phyloP scores from a whole-genome alignment of 1,139 yeast species.

The Lodderomyces metapsilosis region DNA sequence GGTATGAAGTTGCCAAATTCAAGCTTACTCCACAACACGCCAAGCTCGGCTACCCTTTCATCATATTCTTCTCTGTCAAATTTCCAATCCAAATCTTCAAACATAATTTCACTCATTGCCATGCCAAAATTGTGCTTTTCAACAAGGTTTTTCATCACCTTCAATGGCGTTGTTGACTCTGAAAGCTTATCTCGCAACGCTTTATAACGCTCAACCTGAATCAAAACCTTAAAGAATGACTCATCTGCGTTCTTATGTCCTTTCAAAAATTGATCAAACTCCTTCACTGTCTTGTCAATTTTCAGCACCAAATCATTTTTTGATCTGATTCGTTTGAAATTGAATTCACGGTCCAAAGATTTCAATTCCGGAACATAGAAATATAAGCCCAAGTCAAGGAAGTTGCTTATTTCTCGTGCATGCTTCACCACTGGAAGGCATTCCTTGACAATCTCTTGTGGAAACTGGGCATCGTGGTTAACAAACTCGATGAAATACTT shows the following conservation, averaged over 20 bases:
- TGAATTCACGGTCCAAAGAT: constrained; percentile 23
- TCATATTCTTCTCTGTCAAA: not conserved
- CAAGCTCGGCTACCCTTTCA: not conserved
- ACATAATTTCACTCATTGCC: not conserved
- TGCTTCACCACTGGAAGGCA: constrained; percentile 15
- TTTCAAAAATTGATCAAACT: constrained; percentile 20
- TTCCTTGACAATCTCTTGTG: constrained; percentile 14
- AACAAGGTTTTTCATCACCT: constrained; percentile 3
- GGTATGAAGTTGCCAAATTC: constrained; percentile 5
- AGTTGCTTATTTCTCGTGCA: not conserved
- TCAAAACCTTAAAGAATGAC: constrained; percentile 5
- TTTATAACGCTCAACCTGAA: constrained; percentile 8
- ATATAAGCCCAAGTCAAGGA: constrained; percentile 20
- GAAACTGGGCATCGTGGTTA: constrained; percentile 9
- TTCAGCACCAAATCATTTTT: constrained; percentile 18
- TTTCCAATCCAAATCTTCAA: not conserved
- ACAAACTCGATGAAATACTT: constrained; percentile 6
- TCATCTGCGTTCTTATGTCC: constrained; percentile 4
- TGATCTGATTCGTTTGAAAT: constrained; percentile 17
- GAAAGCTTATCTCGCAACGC: constrained; percentile 7
- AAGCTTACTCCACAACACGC: constrained; percentile 1
- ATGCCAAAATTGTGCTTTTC: constrained; percentile 4
- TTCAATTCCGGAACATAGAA: constrained; percentile 26
- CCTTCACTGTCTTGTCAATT: constrained; percentile 21
- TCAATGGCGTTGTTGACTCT: constrained; percentile 3